Percentiles rank a stretch among this genome's conserved stretches.
Conservation (phyloP, 2,329 filamentous ascomycete species). For the Trichoderma atrobrunneum region DNA sequence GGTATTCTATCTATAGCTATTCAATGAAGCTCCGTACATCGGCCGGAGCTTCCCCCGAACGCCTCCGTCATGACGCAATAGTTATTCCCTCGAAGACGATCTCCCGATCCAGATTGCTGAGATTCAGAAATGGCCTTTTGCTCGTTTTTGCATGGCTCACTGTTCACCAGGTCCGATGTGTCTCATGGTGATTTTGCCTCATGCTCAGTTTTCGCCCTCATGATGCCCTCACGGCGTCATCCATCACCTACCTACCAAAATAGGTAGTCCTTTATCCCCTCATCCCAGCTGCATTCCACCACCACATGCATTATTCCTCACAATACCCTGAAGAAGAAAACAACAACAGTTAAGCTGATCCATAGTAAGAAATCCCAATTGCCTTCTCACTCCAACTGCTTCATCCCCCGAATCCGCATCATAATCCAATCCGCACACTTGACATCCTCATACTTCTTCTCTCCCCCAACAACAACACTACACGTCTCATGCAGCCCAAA, state of each 20-base stretch:
- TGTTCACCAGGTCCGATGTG: background rate
- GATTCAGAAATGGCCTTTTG: background rate
- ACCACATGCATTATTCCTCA: background rate
- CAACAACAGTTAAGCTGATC: background rate
- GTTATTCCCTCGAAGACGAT: background rate
- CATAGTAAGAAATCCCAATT: background rate
- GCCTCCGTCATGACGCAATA: background rate
- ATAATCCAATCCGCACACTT: constrained; percentile 40
- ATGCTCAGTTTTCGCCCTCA: background rate
- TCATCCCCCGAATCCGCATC: constrained; percentile 36
- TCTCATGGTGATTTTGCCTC: background rate
- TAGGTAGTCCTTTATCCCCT: background rate
- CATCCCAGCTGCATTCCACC: background rate
- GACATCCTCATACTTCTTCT: constrained; percentile 41
- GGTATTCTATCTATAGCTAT: background rate
- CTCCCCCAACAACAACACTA: constrained; percentile 36
- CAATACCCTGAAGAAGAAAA: background rate
- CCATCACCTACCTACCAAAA: background rate
- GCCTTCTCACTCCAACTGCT: background rate
- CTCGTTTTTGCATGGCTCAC: background rate
- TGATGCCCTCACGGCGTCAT: background rate
- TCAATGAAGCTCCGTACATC: background rate
- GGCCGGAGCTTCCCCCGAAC: background rate
- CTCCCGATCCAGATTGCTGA: background rate
- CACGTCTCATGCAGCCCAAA: constrained; percentile 42